These are phyloP conservation scores for Heracleum sosnowskyi DNA, from an alignment of 129 eudicot species.

Conservation along the genomic window DNA sequence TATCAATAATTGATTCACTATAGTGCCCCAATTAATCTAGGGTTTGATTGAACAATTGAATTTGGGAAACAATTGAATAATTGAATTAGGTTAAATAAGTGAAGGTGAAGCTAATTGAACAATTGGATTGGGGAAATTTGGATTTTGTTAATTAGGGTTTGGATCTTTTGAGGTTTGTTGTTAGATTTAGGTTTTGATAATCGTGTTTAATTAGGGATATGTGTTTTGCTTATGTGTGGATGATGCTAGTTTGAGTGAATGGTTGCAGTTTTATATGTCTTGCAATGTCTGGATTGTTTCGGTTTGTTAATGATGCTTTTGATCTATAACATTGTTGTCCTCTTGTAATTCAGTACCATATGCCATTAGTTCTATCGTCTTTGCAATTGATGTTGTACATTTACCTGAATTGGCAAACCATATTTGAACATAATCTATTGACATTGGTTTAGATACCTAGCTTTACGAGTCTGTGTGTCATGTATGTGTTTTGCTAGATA, in stretches of 20 bases:
- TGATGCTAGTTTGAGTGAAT: not conserved
- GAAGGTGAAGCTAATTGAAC: not conserved
- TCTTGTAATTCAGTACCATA: not conserved
- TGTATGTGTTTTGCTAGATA: constrained; percentile 16
- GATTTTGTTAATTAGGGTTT: not conserved
- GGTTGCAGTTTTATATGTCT: not conserved
- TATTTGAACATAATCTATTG: not conserved
- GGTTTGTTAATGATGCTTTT: not conserved
- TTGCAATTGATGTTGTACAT: not conserved
- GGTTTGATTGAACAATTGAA: not conserved
- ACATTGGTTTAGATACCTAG: constrained; percentile 13
- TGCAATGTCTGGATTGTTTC: not conserved
- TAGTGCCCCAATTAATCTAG: not conserved
- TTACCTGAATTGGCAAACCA: not conserved
- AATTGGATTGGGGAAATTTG: not conserved
- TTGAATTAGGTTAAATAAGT: not conserved
- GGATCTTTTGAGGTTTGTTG: not conserved
- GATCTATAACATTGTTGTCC: not conserved
- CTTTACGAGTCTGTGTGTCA: constrained; percentile 18
- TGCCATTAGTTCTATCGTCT: not conserved
- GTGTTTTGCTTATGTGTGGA: not conserved
- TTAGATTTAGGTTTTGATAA: not conserved
- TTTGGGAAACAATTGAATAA: not conserved
- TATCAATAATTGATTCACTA: not conserved
- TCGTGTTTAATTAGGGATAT: not conserved